These are phyloP conservation scores for Pleurotus giganteus DNA, from an alignment of 768 basidiomycete species.

Conservation along the genomic window DNA sequence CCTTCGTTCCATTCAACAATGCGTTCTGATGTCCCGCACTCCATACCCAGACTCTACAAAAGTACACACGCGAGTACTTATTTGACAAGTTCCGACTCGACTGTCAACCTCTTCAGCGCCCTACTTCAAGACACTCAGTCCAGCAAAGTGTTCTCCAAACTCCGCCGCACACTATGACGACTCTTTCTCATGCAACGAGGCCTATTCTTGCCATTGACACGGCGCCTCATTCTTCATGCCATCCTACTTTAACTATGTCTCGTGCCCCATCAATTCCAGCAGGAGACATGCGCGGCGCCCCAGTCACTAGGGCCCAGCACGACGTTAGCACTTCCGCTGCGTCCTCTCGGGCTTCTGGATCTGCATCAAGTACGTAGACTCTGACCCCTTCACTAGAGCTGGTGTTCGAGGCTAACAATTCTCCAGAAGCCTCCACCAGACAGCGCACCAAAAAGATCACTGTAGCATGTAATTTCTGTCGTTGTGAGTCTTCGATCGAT, in stretches of 20 bases:
- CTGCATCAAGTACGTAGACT: slow-evolving; percentile 35
- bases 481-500: slow-evolving; percentile 58
- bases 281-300: slow-evolving; percentile 41
- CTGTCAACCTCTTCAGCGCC: slow-evolving; percentile 48
- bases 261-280: slow-evolving; percentile 45
- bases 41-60: slow-evolving; percentile 67
- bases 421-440: slow-evolving; percentile 50
- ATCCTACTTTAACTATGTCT: slow-evolving; percentile 42
- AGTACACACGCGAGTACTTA: slow-evolving; percentile 81
- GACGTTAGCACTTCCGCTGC: slow-evolving; percentile 33
- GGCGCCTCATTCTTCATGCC: slow-evolving; percentile 43
- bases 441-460: slow-evolving; percentile 83
- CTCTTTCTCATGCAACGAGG: slow-evolving; percentile 46
- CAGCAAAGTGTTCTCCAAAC: slow-evolving; percentile 32
- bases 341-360: slow-evolving; percentile 17
- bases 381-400: not conserved
- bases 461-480: slow-evolving; percentile 89
- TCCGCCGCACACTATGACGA: slow-evolving; percentile 38
- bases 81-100: slow-evolving; percentile 74
- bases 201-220: slow-evolving; percentile 66
- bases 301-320: slow-evolving; percentile 38
- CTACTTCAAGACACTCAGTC: slow-evolving; percentile 43
- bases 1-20: slow-evolving; percentile 13
- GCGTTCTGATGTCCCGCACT: slow-evolving; percentile 13
- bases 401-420: slow-evolving; percentile 12